phyloP scores from a whole-genome alignment of 176 grass and related monocot genomes.

The Eragrostis curvula region DNA sequence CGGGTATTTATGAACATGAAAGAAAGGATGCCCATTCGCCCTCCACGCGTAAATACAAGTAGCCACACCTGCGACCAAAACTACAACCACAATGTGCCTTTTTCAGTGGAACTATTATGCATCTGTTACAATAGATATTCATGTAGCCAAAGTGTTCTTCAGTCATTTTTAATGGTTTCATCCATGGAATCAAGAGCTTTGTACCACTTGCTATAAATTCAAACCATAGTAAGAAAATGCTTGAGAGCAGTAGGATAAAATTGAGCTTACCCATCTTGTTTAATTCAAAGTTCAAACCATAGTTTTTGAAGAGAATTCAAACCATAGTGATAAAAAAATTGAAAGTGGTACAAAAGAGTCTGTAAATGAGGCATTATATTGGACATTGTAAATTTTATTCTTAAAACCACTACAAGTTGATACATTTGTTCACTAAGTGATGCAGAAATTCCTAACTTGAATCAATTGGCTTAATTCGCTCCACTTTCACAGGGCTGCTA shows the following conservation, averaged over 20 bases:
- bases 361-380: neutral
- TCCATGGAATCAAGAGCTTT: neutral
- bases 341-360: neutral
- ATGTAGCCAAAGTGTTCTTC: neutral
- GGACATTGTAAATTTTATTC: constrained; percentile 4
- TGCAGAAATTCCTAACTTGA: constrained; percentile 33
- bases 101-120: neutral
- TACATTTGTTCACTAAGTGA: neutral
- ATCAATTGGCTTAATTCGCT: constrained; percentile 5
- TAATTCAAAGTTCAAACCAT: too few relatives aligned
- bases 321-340: neutral
- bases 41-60: neutral
- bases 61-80: neutral
- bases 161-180: constrained; percentile 18
- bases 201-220: neutral
- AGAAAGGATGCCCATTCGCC: neutral
- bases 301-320: too few relatives aligned
- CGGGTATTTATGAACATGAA: neutral
- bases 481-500: constrained; percentile 59
- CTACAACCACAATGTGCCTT: neutral
- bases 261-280: neutral
- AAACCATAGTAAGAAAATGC: neutral
- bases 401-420: neutral
- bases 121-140: neutral
- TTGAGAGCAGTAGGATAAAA: constrained; percentile 11